Evolutionary conservation across 306 rosid species (phyloP).

Genomic region (Prunus mira): DNA sequence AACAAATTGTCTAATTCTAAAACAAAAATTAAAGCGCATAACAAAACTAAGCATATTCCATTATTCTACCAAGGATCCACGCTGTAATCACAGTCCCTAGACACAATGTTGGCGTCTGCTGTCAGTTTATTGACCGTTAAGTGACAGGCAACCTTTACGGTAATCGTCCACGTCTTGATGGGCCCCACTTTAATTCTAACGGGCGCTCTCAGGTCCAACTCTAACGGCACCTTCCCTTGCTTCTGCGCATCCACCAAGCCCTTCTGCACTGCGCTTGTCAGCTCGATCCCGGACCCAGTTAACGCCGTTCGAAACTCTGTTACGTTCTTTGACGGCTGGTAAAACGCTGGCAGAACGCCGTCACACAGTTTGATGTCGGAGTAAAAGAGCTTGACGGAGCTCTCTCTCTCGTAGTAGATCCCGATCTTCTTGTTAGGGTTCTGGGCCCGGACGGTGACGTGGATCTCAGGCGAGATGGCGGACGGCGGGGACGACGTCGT

Average conservation of each 20-base stretch:
- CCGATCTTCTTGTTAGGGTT: conserved; percentile 72
- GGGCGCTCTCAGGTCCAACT: conserved; percentile 43
- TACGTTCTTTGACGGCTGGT: conserved; percentile 61
- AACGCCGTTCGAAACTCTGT: conserved; percentile 50
- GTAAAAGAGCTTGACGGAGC: conserved; percentile 44
- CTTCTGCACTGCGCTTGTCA: conserved; percentile 22
- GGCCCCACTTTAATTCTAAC: conserved; percentile 57
- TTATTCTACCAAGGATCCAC: conserved; percentile 20
- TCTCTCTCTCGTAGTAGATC: conserved; percentile 49
- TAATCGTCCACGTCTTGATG: conserved; percentile 57
- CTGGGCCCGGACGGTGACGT: conserved; percentile 41
- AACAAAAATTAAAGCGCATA: neutral
- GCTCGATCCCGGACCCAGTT: conserved; percentile 36
- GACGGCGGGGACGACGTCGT: conserved; percentile 19
- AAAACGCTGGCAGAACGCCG: conserved; percentile 59
- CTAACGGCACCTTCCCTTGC: conserved; percentile 45
- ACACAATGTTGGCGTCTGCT: conserved; percentile 46
- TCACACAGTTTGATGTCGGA: conserved; percentile 36
- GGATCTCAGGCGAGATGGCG: conserved; percentile 49
- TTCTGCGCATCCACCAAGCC: conserved; percentile 32
- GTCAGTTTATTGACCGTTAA: conserved; percentile 50
- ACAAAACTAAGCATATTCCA: neutral
- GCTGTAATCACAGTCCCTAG: conserved; percentile 42
- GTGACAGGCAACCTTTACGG: conserved; percentile 52
- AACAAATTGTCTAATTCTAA: neutral